Evolutionary conservation across 495 filamentous ascomycete genomes (phyloP).

Genomic region (Penicillium manginii): DNA sequence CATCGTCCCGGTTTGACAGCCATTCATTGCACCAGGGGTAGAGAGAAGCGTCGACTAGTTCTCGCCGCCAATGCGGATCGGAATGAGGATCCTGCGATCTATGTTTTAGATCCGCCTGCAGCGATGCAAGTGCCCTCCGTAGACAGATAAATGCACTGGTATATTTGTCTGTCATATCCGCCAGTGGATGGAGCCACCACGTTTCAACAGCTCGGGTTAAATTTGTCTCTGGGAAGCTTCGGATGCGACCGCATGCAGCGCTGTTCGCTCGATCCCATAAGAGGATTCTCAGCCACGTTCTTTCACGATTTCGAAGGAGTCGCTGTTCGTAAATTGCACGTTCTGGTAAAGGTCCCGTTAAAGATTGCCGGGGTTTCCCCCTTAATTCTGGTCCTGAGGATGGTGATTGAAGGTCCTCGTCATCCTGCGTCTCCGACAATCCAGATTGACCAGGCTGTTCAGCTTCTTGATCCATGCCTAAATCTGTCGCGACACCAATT

Average conservation of each 20-base stretch:
- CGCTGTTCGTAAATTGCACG: slow-evolving; percentile 5
- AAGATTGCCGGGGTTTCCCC: background rate
- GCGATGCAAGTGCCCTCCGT: slow-evolving; percentile 16
- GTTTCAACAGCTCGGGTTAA: slow-evolving; percentile 24
- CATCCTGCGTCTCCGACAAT: background rate
- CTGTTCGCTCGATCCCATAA: slow-evolving; percentile 37
- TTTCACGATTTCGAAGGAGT: slow-evolving; percentile 27
- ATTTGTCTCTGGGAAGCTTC: slow-evolving; percentile 29
- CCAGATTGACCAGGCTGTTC: background rate
- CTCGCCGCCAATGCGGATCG: slow-evolving; percentile 28
- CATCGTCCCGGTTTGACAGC: slow-evolving; percentile 8
- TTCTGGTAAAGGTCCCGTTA: background rate
- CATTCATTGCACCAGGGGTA: slow-evolving; percentile 25
- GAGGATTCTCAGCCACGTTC: slow-evolving; percentile 33
- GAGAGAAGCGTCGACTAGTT: slow-evolving; percentile 23
- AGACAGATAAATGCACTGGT: slow-evolving; percentile 32
- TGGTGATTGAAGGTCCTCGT: background rate
- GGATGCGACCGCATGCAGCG: slow-evolving; percentile 28
- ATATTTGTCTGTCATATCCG: slow-evolving; percentile 30
- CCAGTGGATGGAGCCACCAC: slow-evolving; percentile 32
- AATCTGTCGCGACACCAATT: slow-evolving; percentile 28
- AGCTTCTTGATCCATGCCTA: slow-evolving; percentile 28
- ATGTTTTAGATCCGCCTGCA: slow-evolving; percentile 19
- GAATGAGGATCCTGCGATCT: slow-evolving; percentile 7
- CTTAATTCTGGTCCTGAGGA: background rate